These are phyloP conservation scores for Talaromyces funiculosus DNA, from an alignment of 2,329 filamentous ascomycete genomes.

Conservation along the genomic window DNA sequence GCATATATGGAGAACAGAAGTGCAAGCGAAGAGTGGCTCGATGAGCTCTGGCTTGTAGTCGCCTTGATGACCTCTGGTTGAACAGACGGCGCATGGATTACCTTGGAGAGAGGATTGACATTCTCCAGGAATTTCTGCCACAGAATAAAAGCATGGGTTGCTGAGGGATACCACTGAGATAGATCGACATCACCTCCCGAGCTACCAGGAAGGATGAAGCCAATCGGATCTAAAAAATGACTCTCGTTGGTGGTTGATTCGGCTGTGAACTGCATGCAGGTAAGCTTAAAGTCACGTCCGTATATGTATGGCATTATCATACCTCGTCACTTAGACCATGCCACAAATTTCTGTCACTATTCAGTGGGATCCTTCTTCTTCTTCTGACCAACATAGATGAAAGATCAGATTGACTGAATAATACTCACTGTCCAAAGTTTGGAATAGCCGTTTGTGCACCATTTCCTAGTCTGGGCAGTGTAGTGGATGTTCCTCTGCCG, in stretches of 20 bases:
- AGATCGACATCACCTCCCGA: no score
- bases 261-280: no score
- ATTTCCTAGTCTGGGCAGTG: no score
- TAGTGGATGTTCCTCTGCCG: background rate
- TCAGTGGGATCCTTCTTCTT: no score
- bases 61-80: background rate
- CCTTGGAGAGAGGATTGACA: conserved; percentile 56
- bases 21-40: background rate
- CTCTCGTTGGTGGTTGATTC: no score
- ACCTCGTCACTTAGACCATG: no score
- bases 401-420: no score
- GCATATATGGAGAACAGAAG: background rate
- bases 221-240: background rate
- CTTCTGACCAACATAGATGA: no score
- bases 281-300: no score
- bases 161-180: conserved; percentile 4
- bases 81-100: conserved; percentile 49
- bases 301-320: no score
- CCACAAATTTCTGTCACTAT: no score
- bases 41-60: no score
- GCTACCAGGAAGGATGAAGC: background rate
- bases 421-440: background rate
- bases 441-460: background rate
- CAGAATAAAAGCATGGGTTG: conserved; percentile 41
- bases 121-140: conserved; percentile 57